phyloP scores from a whole-genome alignment of 2,329 filamentous ascomycete species.

The Tothia fuscella region DNA sequence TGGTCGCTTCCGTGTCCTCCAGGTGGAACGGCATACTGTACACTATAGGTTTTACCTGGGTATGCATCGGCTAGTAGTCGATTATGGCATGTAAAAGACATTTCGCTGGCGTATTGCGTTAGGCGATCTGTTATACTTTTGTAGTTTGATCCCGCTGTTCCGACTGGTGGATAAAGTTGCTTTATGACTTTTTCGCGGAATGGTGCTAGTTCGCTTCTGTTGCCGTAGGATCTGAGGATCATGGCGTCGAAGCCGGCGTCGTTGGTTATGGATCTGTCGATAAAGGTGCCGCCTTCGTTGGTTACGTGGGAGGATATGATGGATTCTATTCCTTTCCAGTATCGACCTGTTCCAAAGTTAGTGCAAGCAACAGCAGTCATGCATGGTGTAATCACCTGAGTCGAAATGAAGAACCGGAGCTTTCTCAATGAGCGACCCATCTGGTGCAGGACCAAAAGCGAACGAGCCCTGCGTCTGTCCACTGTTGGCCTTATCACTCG shows the following conservation, averaged over 20 bases:
- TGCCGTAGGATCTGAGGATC: constrained; percentile 21
- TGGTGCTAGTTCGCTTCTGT: constrained; percentile 17
- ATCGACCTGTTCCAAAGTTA: no score
- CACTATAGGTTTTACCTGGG: constrained; percentile 24
- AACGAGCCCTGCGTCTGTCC: not conserved
- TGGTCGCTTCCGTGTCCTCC: constrained; percentile 29
- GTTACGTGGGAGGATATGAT: constrained; percentile 24
- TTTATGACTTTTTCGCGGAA: not conserved
- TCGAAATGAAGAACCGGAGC: constrained; percentile 7
- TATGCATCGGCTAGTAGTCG: constrained; percentile 28
- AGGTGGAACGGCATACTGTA: constrained; percentile 31
- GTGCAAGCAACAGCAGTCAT: no score
- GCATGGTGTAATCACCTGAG: constrained; percentile 1
- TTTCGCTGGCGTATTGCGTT: constrained; percentile 22
- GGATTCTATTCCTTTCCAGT: constrained; percentile 21
- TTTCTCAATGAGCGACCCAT: constrained; percentile 3
- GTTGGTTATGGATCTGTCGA: constrained; percentile 14
- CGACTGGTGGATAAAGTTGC: constrained; percentile 8
- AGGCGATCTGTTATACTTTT: constrained; percentile 19
- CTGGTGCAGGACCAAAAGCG: constrained; percentile 4
- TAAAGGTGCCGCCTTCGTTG: constrained; percentile 23
- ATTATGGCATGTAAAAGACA: constrained; percentile 20
- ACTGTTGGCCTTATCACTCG: not conserved
- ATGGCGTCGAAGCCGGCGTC: constrained; percentile 24
- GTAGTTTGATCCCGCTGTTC: constrained; percentile 22